Percentiles rank a stretch among this genome's conserved stretches.
phyloP scores from a whole-genome alignment of 352 stramenopile species.

The Phytophthora sojae region DNA sequence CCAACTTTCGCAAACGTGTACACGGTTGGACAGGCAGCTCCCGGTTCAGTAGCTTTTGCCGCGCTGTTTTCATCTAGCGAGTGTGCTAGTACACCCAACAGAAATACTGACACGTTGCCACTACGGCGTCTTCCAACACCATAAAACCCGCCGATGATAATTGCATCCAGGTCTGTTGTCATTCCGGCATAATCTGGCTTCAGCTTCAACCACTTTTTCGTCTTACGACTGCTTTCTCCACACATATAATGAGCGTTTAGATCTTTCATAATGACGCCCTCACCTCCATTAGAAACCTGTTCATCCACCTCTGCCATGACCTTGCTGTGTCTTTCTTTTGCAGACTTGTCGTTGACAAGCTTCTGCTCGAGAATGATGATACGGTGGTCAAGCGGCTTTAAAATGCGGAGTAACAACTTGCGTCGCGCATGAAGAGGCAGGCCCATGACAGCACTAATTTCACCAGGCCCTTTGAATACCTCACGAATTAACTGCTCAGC shows the following conservation, averaged over 20 bases:
- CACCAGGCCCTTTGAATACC: conserved; percentile 67
- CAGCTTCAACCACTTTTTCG: conserved; percentile 89
- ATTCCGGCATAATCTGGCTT: conserved; percentile 90
- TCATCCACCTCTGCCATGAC: conserved; percentile 87
- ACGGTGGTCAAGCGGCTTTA: conserved; percentile 78
- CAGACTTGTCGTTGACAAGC: conserved; percentile 73
- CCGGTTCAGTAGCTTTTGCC: conserved; percentile 56
- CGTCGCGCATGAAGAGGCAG: conserved; percentile 70
- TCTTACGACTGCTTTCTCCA: conserved; percentile 77
- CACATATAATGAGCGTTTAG: conserved; percentile 91
- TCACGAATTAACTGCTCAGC: conserved; percentile 64
- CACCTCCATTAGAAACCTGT: conserved; percentile 75
- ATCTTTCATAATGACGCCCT: conserved; percentile 89
- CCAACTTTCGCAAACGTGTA: conserved; percentile 88
- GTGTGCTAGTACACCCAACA: conserved; percentile 71
- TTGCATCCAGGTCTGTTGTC: conserved; percentile 80
- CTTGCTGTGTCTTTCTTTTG: conserved; percentile 77
- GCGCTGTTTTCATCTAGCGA: conserved; percentile 64
- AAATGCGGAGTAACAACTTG: conserved; percentile 64
- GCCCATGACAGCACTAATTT: conserved; percentile 76
- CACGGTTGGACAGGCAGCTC: conserved; percentile 56
- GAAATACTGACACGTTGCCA: conserved; percentile 85
- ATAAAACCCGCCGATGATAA: conserved; percentile 88
- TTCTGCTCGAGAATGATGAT: conserved; percentile 86
- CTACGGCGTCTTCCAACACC: conserved; percentile 76